Evolutionary conservation across 106 monocot genomes (phyloP), one percentile per base, ranked within the genome.

Genomic region (Platanthera zijinensis): DNA sequence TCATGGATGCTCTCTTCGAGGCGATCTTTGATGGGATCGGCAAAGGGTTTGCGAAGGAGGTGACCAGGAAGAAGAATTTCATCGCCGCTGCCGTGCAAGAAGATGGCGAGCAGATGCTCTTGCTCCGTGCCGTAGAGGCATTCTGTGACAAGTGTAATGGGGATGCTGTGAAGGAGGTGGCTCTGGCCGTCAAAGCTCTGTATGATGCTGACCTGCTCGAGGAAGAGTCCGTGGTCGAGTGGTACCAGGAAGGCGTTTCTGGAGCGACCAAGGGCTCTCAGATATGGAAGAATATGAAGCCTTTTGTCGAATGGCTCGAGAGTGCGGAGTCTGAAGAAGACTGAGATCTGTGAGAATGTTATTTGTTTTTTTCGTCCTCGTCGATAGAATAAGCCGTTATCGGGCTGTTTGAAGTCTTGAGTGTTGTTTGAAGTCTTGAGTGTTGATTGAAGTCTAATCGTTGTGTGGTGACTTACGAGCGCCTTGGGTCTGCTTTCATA

Each of bases 271-370:
- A 76, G 75, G 72, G 52, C 64, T 76, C 84, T 17, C 79, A 12
- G 76, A 73, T 86, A 5, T 84, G 86, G 92, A 90, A 92, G 81
- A 90, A 86, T 39, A 74, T 89, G 79, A 96, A 87, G 52, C 96
- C 92, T 12, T 90, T 96, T 64, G 79, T 96, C 3, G 96, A 96
- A 80, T 96, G 96, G 96, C 90, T 96, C 3, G 87, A 84, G 86
- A 93, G 39, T 56, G 88, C 85, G 0, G 88, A 88, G 74, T 88
- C 88, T 1, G 87, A 84, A 52, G 87, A 84, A 15, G 85, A 88
- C 39, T 39, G 39, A 39, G 1, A 39, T 39, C 39, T 39, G 2
- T 2, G 39, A 39, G 3, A 39, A 39, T 39, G 39, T 39, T 39
- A 39, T 39, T 39, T 3, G 39, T 39, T 39, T 39, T 39, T 39